phyloP scores from a whole-genome alignment of 441 rosid species.

The Isatis lusitanica region DNA sequence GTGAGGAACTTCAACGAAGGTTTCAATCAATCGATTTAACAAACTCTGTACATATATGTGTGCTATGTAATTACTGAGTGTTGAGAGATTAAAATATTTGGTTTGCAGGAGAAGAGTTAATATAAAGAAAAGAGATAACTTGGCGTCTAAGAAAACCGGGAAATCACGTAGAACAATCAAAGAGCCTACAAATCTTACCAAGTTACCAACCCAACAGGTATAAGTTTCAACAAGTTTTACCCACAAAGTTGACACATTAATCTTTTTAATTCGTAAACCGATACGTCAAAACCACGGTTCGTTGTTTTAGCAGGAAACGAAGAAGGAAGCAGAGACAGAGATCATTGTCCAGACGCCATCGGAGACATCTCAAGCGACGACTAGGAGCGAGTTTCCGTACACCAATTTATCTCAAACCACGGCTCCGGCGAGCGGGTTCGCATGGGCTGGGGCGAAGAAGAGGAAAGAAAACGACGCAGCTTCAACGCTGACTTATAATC shows the following conservation, averaged over 20 bases:
- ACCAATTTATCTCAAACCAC: slow-evolving; percentile 58
- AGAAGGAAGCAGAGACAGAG: slow-evolving; percentile 23
- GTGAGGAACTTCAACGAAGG: slow-evolving; percentile 75
- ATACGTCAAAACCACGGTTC: not conserved
- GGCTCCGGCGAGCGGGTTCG: slow-evolving; percentile 63
- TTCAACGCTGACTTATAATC: slow-evolving; percentile 55
- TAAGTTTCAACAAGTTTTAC: not conserved
- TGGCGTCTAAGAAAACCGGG: slow-evolving; percentile 46
- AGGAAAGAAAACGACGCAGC: slow-evolving; percentile 48
- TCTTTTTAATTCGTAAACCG: not conserved
- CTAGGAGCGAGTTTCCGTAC: slow-evolving; percentile 41
- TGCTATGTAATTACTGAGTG: not conserved
- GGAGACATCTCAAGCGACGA: slow-evolving; percentile 41
- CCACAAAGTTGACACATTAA: not conserved
- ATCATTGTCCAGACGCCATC: slow-evolving; percentile 42
- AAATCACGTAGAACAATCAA: slow-evolving; percentile 47
- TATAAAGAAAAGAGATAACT: slow-evolving; percentile 48
- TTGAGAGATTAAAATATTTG: not conserved
- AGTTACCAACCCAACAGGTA: slow-evolving; percentile 50
- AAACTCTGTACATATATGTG: not conserved
- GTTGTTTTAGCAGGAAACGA: slow-evolving; percentile 30
- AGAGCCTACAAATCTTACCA: slow-evolving; percentile 38
- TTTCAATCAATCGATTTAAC: slow-evolving; percentile 12
- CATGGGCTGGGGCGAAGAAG: slow-evolving; percentile 68
- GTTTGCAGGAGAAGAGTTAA: slow-evolving; percentile 63